Percentiles rank a stretch among this genome's conserved stretches.
phyloP scores from a whole-genome alignment of 306 rosid species.

The Vigna angularis region DNA sequence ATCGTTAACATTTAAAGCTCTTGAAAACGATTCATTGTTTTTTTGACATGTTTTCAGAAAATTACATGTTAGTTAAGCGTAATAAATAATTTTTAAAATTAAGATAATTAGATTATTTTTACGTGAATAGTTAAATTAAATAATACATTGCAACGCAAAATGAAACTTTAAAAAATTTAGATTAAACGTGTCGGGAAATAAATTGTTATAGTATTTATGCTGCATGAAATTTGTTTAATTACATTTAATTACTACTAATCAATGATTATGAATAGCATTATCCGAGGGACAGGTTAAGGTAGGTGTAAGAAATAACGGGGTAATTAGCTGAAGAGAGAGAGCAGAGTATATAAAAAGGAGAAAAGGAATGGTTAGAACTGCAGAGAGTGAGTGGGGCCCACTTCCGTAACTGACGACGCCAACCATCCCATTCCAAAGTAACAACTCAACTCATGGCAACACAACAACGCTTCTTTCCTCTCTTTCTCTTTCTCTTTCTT shows the following conservation, averaged over 20 bases:
- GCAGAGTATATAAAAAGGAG: too few relatives aligned
- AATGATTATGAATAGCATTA: background rate
- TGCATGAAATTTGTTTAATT: background rate
- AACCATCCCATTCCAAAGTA: conserved; percentile 19
- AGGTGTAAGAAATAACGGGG: too few relatives aligned
- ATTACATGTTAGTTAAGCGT: background rate
- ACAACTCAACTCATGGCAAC: conserved; percentile 9
- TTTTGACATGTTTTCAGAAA: background rate
- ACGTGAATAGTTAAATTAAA: too few relatives aligned
- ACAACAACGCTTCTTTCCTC: background rate
- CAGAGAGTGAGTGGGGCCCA: conserved; percentile 10
- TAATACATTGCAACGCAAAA: too few relatives aligned
- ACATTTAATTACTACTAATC: background rate
- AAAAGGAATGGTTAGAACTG: background rate
- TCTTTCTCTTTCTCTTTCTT: background rate
- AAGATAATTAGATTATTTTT: too few relatives aligned
- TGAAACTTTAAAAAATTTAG: too few relatives aligned
- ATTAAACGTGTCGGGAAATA: too few relatives aligned
- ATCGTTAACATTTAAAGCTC: background rate
- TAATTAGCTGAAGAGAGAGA: too few relatives aligned
- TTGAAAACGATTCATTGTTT: background rate
- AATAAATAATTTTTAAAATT: too few relatives aligned
- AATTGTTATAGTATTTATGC: too few relatives aligned
- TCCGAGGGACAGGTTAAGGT: too few relatives aligned
- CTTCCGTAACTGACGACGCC: conserved; percentile 23